phyloP scores from a whole-genome alignment of 116 monocot genomes.

The Papilionanthe hybrid region DNA sequence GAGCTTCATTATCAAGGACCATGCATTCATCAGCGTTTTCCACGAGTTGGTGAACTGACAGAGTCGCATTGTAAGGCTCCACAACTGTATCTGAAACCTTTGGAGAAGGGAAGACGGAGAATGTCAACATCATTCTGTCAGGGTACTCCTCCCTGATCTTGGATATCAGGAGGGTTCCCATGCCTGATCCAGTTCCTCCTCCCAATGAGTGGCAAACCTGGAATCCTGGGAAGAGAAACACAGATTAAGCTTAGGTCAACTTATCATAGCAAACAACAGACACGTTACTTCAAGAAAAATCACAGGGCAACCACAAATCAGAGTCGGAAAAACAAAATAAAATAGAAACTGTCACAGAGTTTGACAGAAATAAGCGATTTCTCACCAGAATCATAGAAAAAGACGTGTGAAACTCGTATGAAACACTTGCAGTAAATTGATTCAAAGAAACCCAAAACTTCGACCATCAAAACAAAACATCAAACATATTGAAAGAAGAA shows the following conservation, averaged over 20 bases:
- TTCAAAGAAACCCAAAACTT: too few species aligned
- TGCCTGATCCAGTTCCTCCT: constrained; percentile 13
- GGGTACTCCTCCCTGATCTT: constrained; percentile 17
- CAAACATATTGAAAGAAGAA: background rate
- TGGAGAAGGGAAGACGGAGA: constrained; percentile 13
- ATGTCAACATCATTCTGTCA: constrained; percentile 12
- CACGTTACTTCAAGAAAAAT: background rate
- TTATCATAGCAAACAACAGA: background rate
- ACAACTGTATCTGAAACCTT: constrained; percentile 18
- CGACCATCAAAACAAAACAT: background rate
- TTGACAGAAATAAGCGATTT: background rate
- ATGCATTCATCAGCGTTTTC: constrained; percentile 20
- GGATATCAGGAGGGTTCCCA: constrained; percentile 17
- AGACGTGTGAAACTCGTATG: background rate
- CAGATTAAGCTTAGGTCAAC: background rate
- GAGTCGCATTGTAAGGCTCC: constrained; percentile 19
- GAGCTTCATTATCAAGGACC: constrained; percentile 20
- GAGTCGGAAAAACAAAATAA: background rate
- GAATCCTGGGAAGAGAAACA: background rate
- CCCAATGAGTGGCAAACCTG: constrained; percentile 18
- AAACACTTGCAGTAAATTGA: background rate
- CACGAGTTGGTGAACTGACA: constrained; percentile 20
- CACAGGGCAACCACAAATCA: background rate
- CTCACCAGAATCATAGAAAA: background rate
- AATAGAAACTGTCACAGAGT: background rate